phyloP scores from a whole-genome alignment of 768 basidiomycete genomes.

The Macrolepiota fuliginosa region DNA sequence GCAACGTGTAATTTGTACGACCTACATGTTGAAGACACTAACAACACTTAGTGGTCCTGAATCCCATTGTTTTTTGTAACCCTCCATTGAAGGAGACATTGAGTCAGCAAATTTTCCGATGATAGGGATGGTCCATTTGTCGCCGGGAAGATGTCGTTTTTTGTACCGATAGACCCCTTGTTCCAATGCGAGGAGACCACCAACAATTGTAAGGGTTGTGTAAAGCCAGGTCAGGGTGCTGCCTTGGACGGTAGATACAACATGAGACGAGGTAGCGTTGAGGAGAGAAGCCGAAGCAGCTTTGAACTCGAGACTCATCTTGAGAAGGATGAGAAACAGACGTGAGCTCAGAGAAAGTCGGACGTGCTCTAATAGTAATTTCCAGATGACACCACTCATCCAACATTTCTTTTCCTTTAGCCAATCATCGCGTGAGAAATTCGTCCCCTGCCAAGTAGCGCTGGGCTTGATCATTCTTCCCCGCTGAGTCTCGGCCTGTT shows the following conservation, averaged over 20 bases:
- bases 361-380: conserved; percentile 11
- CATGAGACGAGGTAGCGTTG: conserved; percentile 46
- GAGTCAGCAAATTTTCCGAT: conserved; percentile 97
- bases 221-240: conserved; percentile 53
- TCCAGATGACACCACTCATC: conserved; percentile 30
- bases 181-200: conserved; percentile 79
- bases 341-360: conserved; percentile 1
- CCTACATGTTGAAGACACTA: conserved; percentile 97
- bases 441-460: not conserved
- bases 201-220: conserved; percentile 67
- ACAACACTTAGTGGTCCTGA: conserved; percentile 84
- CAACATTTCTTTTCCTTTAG: conserved; percentile 28
- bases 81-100: conserved; percentile 86
- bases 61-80: conserved; percentile 91
- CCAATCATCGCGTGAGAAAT: conserved; percentile 33
- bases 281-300: conserved; percentile 37
- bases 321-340: conserved; percentile 21
- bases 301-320: conserved; percentile 29
- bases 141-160: conserved; percentile 86
- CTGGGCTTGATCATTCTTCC: no score
- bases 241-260: conserved; percentile 34
- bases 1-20: conserved; percentile 10
- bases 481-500: no score
- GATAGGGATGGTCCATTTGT: conserved; percentile 92
- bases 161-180: conserved; percentile 87